A percentile compares a stretch with the other conserved stretches of the same genome.
Conservation (phyloP, 2,329 filamentous ascomycete species). For the Fusarium chaquense region DNA sequence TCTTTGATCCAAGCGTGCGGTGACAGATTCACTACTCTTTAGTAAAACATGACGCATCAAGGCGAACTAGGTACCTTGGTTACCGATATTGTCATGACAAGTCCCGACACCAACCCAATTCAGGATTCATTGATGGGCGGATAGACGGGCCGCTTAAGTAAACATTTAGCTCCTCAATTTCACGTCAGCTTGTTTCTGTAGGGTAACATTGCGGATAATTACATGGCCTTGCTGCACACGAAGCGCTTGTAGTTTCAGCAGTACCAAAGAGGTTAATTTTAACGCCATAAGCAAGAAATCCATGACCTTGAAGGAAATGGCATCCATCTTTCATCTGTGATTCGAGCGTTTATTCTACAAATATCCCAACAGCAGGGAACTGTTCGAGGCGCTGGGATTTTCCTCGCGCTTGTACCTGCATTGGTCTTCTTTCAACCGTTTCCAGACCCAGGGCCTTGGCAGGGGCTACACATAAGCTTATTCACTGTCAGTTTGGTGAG, state of each 20-base stretch:
- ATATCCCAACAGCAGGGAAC: too few species aligned
- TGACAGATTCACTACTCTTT: not conserved
- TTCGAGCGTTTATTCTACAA: not conserved
- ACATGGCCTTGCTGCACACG: constrained; percentile 4
- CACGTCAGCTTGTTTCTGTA: not conserved
- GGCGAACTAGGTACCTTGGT: not conserved
- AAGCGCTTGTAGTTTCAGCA: constrained; percentile 16
- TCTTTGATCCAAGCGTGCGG: not conserved
- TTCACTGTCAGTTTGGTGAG: not conserved
- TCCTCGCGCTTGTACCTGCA: not conserved
- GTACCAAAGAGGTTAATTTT: not conserved
- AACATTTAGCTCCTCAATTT: not conserved
- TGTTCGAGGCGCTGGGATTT: not conserved
- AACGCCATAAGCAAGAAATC: not conserved
- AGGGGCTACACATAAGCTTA: constrained; percentile 22
- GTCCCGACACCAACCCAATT: not conserved
- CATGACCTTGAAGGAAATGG: not conserved
- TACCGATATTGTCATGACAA: not conserved
- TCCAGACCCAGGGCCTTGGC: constrained; percentile 5
- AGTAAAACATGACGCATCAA: not conserved
- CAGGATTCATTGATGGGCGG: not conserved
- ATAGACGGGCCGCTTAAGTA: not conserved
- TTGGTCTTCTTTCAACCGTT: not conserved
- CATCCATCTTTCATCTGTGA: not conserved
- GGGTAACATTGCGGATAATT: not conserved